Conservation (phyloP, 805 yeast genomes). For the Wickerhamomyces xylosicus region DNA sequence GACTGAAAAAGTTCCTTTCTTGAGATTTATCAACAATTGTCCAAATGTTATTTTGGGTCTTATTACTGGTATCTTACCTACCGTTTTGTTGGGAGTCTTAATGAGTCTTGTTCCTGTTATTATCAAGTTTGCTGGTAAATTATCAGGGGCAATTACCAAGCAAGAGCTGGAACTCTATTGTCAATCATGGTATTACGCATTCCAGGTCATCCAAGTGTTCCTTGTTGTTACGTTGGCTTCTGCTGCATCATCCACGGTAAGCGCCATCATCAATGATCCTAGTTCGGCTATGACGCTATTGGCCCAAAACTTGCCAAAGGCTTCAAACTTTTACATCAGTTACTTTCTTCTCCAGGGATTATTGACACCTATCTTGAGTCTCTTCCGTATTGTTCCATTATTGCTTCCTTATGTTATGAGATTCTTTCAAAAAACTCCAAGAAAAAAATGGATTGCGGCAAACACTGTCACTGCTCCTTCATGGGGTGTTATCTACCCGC, state of each 20-base stretch:
- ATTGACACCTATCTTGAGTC: conserved; percentile 61
- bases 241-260: conserved; percentile 66
- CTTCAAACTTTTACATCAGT: conserved; percentile 83
- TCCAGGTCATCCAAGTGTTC: conserved; percentile 86
- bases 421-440: conserved; percentile 76
- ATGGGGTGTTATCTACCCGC: conserved; percentile 81
- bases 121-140: conserved; percentile 65
- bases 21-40: conserved; percentile 64
- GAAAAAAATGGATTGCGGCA: conserved; percentile 80
- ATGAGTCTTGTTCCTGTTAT: conserved; percentile 84
- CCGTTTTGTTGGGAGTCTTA: conserved; percentile 67
- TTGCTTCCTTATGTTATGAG: conserved; percentile 66
- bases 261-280: conserved; percentile 61
- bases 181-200: conserved; percentile 83
- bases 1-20: conserved; percentile 61
- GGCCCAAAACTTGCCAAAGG: conserved; percentile 72
- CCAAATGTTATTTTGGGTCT: conserved; percentile 68
- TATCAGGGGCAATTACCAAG: conserved; percentile 60
- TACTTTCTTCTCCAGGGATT: conserved; percentile 79
- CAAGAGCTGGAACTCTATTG: conserved; percentile 73
- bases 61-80: conserved; percentile 81
- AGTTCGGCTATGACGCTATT: conserved; percentile 60
- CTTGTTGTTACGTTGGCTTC: conserved; percentile 78
- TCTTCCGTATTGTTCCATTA: conserved; percentile 68
- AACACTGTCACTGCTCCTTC: conserved; percentile 53